phyloP scores from a whole-genome alignment of 768 basidiomycete genomes.

The Trametes cubensis region DNA sequence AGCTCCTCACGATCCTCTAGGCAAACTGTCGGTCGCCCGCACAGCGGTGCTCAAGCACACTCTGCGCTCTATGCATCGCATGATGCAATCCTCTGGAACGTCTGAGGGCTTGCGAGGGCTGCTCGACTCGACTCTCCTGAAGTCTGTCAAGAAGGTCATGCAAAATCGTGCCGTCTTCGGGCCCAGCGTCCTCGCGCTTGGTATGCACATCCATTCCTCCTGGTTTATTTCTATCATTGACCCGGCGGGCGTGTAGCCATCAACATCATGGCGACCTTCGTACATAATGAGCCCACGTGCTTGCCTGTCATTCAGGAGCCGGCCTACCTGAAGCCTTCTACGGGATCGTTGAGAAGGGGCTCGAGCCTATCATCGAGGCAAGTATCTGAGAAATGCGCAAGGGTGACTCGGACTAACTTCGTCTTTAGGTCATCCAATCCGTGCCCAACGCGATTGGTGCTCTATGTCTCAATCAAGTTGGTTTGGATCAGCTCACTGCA shows the following conservation, averaged over 20 bases:
- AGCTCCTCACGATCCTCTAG: slow-evolving; percentile 37
- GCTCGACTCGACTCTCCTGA: slow-evolving; percentile 85
- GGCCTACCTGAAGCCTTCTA: slow-evolving; percentile 90
- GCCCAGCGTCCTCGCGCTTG: slow-evolving; percentile 79
- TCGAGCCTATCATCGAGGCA: slow-evolving; percentile 90
- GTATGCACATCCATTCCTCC: slow-evolving; percentile 48
- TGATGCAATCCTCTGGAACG: slow-evolving; percentile 96
- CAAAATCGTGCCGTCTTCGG: slow-evolving; percentile 84
- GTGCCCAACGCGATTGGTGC: slow-evolving; percentile 96
- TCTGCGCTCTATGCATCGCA: slow-evolving; percentile 89
- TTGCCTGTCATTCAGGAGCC: slow-evolving; percentile 90
- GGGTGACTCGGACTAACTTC: neutral
- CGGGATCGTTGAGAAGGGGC: slow-evolving; percentile 76
- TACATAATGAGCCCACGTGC: slow-evolving; percentile 98
- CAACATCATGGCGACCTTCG: slow-evolving; percentile 94
- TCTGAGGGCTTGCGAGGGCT: slow-evolving; percentile 93
- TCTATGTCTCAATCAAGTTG: slow-evolving; percentile 89
- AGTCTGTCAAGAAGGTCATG: slow-evolving; percentile 87
- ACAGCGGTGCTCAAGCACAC: slow-evolving; percentile 88
- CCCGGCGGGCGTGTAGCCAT: slow-evolving; percentile 55
- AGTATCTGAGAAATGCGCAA: neutral
- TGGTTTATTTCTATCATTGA: neutral
- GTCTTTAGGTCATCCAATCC: slow-evolving; percentile 78
- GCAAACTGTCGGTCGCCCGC: slow-evolving; percentile 72
- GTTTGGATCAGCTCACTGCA: slow-evolving; percentile 76